Conservation (phyloP, 768 basidiomycete genomes). For the Rhizopogon roseolus region DNA sequence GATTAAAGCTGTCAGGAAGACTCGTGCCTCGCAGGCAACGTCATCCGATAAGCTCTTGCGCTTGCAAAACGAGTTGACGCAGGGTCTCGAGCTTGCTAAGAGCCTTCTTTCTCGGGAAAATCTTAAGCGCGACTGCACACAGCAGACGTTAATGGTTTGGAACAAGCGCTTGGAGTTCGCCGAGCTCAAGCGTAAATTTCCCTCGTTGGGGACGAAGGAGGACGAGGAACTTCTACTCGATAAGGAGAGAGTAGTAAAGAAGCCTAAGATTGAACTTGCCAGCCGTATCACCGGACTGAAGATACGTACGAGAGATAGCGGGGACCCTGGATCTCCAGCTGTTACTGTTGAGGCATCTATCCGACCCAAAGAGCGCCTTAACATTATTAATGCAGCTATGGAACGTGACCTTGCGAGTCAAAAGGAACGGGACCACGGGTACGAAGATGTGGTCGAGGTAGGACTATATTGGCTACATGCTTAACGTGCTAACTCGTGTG, state of each 20-base stretch:
- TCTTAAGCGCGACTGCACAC: constrained; percentile 62
- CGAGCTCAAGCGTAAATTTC: constrained; percentile 77
- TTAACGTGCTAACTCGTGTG: constrained; percentile 5
- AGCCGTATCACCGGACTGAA: constrained; percentile 50
- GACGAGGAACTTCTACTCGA: constrained; percentile 74
- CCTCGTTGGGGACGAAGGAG: constrained; percentile 50
- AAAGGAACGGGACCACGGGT: constrained; percentile 72
- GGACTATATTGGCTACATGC: constrained; percentile 13
- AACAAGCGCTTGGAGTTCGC: constrained; percentile 69
- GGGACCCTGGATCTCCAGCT: constrained; percentile 32
- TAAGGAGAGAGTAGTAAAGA: constrained; percentile 63
- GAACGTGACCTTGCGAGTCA: constrained; percentile 59
- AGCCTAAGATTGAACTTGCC: constrained; percentile 34
- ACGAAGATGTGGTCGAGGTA: constrained; percentile 88
- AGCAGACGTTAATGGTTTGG: constrained; percentile 66
- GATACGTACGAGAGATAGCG: constrained; percentile 44
- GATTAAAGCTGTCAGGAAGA: constrained; percentile 91
- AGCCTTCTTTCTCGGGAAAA: constrained; percentile 68
- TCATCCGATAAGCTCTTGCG: constrained; percentile 87
- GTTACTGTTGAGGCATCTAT: constrained; percentile 44
- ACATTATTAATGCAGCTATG: constrained; percentile 47
- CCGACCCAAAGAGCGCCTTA: constrained; percentile 62
- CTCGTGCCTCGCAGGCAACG: constrained; percentile 84
- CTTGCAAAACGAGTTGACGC: constrained; percentile 69
- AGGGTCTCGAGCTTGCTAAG: constrained; percentile 69